A percentile compares a stretch with the other conserved stretches of the same genome.
Evolutionary conservation across 257 asterid genomes (phyloP).

Genomic region (Nicotiana paniculata): DNA sequence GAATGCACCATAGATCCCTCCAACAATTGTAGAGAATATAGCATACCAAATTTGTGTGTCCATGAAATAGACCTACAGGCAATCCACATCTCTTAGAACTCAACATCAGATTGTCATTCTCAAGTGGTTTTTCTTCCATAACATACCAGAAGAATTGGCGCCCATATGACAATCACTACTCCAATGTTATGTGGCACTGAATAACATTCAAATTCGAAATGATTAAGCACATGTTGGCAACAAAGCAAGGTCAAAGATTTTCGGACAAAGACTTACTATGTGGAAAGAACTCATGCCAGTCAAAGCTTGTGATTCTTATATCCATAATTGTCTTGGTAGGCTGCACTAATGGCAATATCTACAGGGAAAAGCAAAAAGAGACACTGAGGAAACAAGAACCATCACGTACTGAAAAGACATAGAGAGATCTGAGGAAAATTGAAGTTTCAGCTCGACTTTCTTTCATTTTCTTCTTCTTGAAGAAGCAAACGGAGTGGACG

Average conservation of each 20-base stretch:
- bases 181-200: constrained; percentile 78
- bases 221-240: constrained; percentile 17
- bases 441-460: neutral
- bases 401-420: neutral
- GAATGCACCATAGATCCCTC: constrained; percentile 97
- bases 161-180: constrained; percentile 86
- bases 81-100: constrained; percentile 19
- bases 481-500: neutral
- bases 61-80: constrained; percentile 79
- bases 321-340: constrained; percentile 74
- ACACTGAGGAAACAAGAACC: neutral
- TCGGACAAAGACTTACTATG: constrained; percentile 45
- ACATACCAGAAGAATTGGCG: constrained; percentile 82
- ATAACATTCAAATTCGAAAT: constrained; percentile 25
- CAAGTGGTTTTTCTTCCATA: constrained; percentile 3
- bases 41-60: constrained; percentile 99
- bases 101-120: neutral
- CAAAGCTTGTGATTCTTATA: constrained; percentile 59
- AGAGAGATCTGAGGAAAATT: neutral
- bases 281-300: constrained; percentile 98
- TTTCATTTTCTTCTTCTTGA: neutral
- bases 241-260: neutral
- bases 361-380: constrained; percentile 15
- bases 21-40: constrained; percentile 72
- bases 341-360: constrained; percentile 89